Base-by-base conservation (phyloP, 2,329 filamentous ascomycete species). In the Tolypocladium ophioglossoides region DNA sequence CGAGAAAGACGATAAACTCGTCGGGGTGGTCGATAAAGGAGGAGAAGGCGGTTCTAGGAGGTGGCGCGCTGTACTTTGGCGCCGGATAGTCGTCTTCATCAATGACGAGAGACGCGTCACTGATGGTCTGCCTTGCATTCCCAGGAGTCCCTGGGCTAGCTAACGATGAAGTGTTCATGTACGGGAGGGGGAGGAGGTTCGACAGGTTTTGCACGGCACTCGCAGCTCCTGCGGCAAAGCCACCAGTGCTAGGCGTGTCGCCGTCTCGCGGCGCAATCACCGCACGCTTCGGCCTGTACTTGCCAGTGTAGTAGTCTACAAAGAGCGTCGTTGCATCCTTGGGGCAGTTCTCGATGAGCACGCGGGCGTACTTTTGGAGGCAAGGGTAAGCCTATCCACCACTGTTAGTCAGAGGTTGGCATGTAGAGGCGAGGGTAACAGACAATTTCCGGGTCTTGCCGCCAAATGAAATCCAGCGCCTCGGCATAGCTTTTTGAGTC, bases 11-110 rank as follows among this genome's bases (percentile, higher is more conserved):
- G 58, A 97, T 92, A 62, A 99, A 97, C 64, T 96, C 85, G 55
- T 91, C 83, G 0, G 94, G 82, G 65, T 96, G 91, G 63, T 96
- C 92, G 56, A 99, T 91, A 64, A 99, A 99, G 0, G 89, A 92
- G 1, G 94, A 96, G 64, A 99, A 99, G 0, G 94, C 92, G 2
- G 86, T 91, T 57, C 92, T 78, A 6, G 94, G 92, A 55, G 86
- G 87, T 0, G 94, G 92, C 2, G 87, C 78, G 6, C 82, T 83
- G 69, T 99, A 99, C 59, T 82, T 78, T 4, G 75, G 73, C 4
- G 71, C 63, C 0, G 73, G 65, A 34, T 70, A 63, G 51, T 75
- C 68, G 47, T 83, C 67, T 57, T 78, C 63, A 58, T 80, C 66
- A 61, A 83, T 57, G 10, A 78, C 64, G 22, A 83, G 72, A 20